Percentiles rank a stretch among this genome's conserved stretches.
Evolutionary conservation across 257 asterid species (phyloP).

Genomic region (Salvia hispanica): DNA sequence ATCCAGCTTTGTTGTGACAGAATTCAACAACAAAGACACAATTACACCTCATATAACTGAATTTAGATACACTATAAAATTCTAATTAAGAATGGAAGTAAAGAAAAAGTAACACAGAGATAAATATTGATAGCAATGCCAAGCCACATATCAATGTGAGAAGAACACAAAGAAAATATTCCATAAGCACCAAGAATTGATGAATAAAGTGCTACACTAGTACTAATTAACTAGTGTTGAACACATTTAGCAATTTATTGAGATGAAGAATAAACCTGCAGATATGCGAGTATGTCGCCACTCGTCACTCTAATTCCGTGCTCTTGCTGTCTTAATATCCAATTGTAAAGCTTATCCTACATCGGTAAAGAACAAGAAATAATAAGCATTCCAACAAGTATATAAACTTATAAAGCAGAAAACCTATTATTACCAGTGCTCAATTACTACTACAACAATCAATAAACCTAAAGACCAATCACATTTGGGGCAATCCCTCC

Average conservation of each 20-base stretch:
- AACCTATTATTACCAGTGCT: neutral
- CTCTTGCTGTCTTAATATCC: constrained; percentile 64
- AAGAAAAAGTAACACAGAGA: constrained; percentile 5
- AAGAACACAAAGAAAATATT: neutral
- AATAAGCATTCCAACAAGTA: constrained; percentile 16
- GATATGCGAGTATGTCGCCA: constrained; percentile 52
- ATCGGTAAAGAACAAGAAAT: constrained; percentile 8
- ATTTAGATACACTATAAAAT: neutral
- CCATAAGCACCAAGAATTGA: neutral
- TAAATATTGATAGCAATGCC: neutral
- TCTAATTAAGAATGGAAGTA: neutral
- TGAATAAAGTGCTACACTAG: neutral
- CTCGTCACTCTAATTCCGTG: constrained; percentile 55
- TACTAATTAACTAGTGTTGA: neutral
- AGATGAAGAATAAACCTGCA: constrained; percentile 51
- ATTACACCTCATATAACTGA: constrained; percentile 16
- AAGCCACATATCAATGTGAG: neutral
- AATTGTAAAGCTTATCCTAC: constrained; percentile 59
- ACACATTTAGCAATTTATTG: neutral
- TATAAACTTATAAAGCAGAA: neutral
- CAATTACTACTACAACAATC: constrained; percentile 9
- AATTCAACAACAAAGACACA: constrained; percentile 14
- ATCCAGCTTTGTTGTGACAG: constrained; percentile 12
- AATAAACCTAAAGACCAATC: neutral
- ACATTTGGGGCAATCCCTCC: neutral